A percentile compares a stretch with the other conserved stretches of the same genome.
Evolutionary conservation across 2,329 filamentous ascomycete genomes (phyloP).

Genomic region (Curvularia hawaiiensis): DNA sequence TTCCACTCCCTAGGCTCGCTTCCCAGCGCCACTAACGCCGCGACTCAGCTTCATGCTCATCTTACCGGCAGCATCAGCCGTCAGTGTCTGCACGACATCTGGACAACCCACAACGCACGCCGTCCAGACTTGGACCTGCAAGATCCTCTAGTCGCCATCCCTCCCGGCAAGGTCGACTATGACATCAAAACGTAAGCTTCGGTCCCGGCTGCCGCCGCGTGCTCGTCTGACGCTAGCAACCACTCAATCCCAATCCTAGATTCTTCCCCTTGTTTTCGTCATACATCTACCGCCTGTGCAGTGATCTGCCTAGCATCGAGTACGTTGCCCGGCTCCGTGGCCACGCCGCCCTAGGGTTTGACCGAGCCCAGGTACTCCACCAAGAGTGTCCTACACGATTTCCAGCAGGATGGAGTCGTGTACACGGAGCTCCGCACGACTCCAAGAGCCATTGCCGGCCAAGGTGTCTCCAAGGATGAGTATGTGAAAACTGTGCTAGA

Average conservation of each 20-base stretch:
- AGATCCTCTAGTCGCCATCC: slow-evolving; percentile 73
- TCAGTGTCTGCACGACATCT: slow-evolving; percentile 74
- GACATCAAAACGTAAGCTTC: slow-evolving; percentile 67
- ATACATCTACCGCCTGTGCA: slow-evolving; percentile 79
- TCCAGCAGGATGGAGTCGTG: slow-evolving; percentile 71
- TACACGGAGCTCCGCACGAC: slow-evolving; percentile 85
- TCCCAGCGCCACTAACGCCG: slow-evolving; percentile 33
- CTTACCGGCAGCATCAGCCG: slow-evolving; percentile 79
- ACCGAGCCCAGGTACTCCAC: slow-evolving; percentile 60
- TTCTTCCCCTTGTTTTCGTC: slow-evolving; percentile 80
- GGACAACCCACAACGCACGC: slow-evolving; percentile 62
- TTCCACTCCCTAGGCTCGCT: slow-evolving; percentile 22
- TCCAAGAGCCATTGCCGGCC: slow-evolving; percentile 65
- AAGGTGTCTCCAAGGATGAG: slow-evolving; percentile 61
- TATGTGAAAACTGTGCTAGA: slow-evolving; percentile 71
- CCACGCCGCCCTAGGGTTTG: slow-evolving; percentile 10
- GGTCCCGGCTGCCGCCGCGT: slow-evolving; percentile 14
- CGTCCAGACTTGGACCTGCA: slow-evolving; percentile 61
- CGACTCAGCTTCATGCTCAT: slow-evolving; percentile 74
- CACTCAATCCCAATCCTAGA: slow-evolving; percentile 43
- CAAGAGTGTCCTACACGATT: slow-evolving; percentile 61
- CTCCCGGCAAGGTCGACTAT: slow-evolving; percentile 72
- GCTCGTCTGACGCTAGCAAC: not conserved
- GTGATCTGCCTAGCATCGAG: slow-evolving; percentile 63
- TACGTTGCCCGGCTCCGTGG: slow-evolving; percentile 60